Evolutionary conservation across 306 rosid species (phyloP).

Genomic region (Quercus aquifolioides): DNA sequence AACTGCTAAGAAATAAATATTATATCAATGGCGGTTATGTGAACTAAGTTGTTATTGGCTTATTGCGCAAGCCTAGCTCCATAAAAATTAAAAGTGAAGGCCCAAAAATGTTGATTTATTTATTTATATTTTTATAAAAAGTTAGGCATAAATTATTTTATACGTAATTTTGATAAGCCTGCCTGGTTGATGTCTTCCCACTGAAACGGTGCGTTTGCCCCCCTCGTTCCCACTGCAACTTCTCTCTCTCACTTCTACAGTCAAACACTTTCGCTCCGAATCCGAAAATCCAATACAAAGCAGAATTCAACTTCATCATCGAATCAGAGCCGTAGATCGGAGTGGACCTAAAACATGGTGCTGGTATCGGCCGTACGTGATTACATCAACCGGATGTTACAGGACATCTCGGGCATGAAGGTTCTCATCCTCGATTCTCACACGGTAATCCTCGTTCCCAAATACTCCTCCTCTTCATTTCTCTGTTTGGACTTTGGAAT

Average conservation of each 20-base stretch:
- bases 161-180: no score
- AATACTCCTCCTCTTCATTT: background rate
- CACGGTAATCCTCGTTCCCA: slow-evolving; percentile 47
- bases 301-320: background rate
- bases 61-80: no score
- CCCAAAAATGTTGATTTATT: no score
- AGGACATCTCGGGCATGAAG: slow-evolving; percentile 98
- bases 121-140: no score
- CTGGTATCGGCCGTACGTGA: slow-evolving; percentile 73
- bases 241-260: no score
- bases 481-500: background rate
- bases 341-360: slow-evolving; percentile 40
- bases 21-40: fast-evolving
- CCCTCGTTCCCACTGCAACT: no score
- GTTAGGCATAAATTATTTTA: no score
- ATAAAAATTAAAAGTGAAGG: no score
- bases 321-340: background rate
- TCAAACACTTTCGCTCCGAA: background rate
- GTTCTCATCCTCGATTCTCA: slow-evolving; percentile 94
- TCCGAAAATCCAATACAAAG: slow-evolving; percentile 4
- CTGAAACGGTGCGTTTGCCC: no score
- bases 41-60: no score
- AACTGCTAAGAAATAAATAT: no score
- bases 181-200: no score
- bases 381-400: slow-evolving; percentile 84